Conservation (phyloP, 192 early-diverging fungal species). For the Coemansia sp. region DNA sequence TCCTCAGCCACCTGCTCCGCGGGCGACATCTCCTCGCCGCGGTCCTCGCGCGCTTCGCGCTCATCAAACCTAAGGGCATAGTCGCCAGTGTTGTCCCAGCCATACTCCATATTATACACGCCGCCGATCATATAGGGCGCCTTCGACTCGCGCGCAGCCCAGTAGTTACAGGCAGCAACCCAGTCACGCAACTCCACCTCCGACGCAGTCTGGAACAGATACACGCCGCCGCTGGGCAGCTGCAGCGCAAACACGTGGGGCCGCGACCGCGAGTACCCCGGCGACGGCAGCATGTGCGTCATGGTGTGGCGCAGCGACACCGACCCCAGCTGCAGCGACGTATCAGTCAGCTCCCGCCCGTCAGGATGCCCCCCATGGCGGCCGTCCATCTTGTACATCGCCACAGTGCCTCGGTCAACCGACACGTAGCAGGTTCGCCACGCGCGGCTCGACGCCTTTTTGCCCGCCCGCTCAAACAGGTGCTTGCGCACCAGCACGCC, state of each 20-base stretch:
- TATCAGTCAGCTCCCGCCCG: slow-evolving; percentile 55
- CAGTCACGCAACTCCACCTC: slow-evolving; percentile 76
- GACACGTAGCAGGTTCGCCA: slow-evolving; percentile 84
- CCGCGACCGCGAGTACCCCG: slow-evolving; percentile 76
- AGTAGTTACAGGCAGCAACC: slow-evolving; percentile 90
- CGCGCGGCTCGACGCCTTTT: slow-evolving; percentile 80
- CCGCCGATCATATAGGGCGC: slow-evolving; percentile 84
- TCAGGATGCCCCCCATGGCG: slow-evolving; percentile 47
- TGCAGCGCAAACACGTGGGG: slow-evolving; percentile 86
- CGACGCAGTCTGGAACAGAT: slow-evolving; percentile 83
- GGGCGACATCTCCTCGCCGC: slow-evolving; percentile 26
- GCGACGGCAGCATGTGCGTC: slow-evolving; percentile 79
- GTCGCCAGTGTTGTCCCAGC: slow-evolving; percentile 75
- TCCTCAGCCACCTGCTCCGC: slow-evolving; percentile 43
- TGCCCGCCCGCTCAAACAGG: slow-evolving; percentile 68
- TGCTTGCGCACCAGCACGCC: slow-evolving; percentile 84
- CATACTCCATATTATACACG: slow-evolving; percentile 90
- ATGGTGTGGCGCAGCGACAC: slow-evolving; percentile 78
- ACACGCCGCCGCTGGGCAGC: slow-evolving; percentile 77
- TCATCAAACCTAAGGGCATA: slow-evolving; percentile 47
- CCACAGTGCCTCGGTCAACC: slow-evolving; percentile 73
- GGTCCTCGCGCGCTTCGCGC: slow-evolving; percentile 44
- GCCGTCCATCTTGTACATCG: slow-evolving; percentile 77
- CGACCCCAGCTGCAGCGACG: slow-evolving; percentile 55
- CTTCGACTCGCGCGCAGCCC: slow-evolving; percentile 89